A percentile compares a stretch with the other conserved stretches of the same genome.
These are phyloP conservation scores for Logfia minima DNA, from an alignment of 129 eudicot species.

Conservation along the genomic window DNA sequence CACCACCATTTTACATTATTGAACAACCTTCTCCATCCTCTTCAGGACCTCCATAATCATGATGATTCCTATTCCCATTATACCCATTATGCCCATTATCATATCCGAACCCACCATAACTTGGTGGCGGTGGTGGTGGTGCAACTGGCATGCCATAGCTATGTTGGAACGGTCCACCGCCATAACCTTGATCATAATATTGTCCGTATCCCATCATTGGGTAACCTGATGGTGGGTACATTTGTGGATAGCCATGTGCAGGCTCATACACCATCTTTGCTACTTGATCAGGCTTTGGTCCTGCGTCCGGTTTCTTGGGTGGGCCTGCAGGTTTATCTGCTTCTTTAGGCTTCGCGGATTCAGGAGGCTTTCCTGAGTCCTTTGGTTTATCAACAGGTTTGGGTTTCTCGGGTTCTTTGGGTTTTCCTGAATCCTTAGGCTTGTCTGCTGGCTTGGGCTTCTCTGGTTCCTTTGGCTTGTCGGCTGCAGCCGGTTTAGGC, in stretches of 20 bases:
- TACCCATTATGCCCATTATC: constrained; percentile 12
- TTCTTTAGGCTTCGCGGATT: constrained; percentile 7
- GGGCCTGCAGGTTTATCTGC: constrained; percentile 15
- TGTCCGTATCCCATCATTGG: constrained; percentile 44
- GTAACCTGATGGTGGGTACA: constrained; percentile 38
- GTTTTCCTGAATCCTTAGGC: constrained; percentile 18
- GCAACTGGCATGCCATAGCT: constrained; percentile 34
- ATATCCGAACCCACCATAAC: constrained; percentile 37
- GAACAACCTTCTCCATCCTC: constrained; percentile 40
- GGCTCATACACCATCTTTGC: constrained; percentile 34
- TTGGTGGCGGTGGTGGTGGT: constrained; percentile 36
- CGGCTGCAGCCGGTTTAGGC: constrained; percentile 12
- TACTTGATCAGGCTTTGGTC: constrained; percentile 26
- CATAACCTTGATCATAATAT: constrained; percentile 40
- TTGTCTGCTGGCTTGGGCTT: constrained; percentile 25
- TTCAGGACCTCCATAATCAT: constrained; percentile 25
- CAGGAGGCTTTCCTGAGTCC: constrained; percentile 24
- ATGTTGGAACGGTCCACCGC: constrained; percentile 43
- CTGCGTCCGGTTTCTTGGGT: constrained; percentile 27
- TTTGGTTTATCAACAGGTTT: constrained; percentile 32
- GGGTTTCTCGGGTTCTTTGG: constrained; percentile 17
- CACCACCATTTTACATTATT: constrained; percentile 27
- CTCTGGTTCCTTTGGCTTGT: constrained; percentile 26
- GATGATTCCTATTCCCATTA: constrained; percentile 28
- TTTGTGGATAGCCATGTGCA: constrained; percentile 39